Base-by-base conservation (phyloP, 805 yeast genomes). In the Blastobotrys attinorum region DNA sequence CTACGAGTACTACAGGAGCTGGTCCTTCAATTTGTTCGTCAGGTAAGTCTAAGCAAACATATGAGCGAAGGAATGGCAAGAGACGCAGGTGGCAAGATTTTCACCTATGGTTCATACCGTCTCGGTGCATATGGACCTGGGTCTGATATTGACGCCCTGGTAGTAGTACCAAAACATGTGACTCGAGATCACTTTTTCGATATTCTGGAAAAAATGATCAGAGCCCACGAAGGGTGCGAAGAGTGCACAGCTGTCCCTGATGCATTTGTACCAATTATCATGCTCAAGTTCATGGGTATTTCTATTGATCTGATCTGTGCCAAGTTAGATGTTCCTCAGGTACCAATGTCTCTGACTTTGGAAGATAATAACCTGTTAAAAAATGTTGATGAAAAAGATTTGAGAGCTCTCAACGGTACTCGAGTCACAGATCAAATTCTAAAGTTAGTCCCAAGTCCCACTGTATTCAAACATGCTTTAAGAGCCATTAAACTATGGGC, bases 71-170 rank as follows among this genome's bases (percentile, higher is more conserved):
- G 97, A 2, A 88, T 92, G 97, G 95, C 97, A 0, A 74, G 69
- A 44, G 98, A 92, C 63, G 95, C 97, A 0, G 98, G 98, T 31
- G 98, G 98, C 31, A 92, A 92, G 61, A 78, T 92, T n/a, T 92
- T 89, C 61, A 88, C 97, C 0, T 92, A 76, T 66, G 98, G 98
- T 1, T 88, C 97, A 1, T 92, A 89, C 58, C 72, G 96, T 50
- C 66, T 92, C 36, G 98, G 98, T 3, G 98, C 92, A 11, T 87
- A 89, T 65, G 97, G 97, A 0, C 97, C 97, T 0, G 97, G 98
- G 0, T 83, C 95, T 0, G 98, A 92, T 81, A 90, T 92, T 48
- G 98, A 92, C 69, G 85, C 97, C 0, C 67, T 92, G 37, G 85
- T 92, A n/a, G 97, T 90, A 22, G 97, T 86, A 15, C 98, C 98